Conservation (phyloP, 2,329 filamentous ascomycete genomes). For the Ramularia collo-cygni region DNA sequence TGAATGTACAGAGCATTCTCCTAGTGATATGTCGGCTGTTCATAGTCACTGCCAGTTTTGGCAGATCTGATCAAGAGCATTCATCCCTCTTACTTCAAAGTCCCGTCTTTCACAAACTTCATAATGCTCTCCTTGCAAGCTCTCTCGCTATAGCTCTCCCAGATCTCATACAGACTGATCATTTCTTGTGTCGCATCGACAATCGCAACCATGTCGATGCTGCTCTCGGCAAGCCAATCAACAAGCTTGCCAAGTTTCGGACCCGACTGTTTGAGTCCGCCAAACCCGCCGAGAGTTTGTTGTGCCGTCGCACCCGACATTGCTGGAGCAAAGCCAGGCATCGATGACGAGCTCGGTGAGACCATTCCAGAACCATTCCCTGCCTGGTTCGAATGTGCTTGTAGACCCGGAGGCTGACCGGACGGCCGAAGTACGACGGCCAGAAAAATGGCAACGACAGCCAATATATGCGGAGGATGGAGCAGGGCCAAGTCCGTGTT, state of each 20-base stretch:
- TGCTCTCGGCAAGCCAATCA: conserved; percentile 78
- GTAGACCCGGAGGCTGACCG: conserved; percentile 39
- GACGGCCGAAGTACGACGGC: conserved; percentile 73
- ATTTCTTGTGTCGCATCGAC: conserved; percentile 88
- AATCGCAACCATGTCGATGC: conserved; percentile 74
- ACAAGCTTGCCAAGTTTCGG: conserved; percentile 48
- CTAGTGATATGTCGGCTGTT: no score
- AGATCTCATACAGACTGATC: conserved; percentile 77
- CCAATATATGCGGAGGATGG: conserved; percentile 78
- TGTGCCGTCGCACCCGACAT: conserved; percentile 29
- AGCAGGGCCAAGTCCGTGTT: conserved; percentile 85
- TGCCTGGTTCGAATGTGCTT: conserved; percentile 33
- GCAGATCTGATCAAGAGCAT: no score
- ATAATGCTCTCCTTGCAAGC: conserved; percentile 57
- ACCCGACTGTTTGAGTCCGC: conserved; percentile 30
- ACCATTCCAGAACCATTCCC: conserved; percentile 16
- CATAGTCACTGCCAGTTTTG: no score
- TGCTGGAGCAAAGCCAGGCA: conserved; percentile 14
- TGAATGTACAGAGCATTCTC: no score
- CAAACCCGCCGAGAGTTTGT: conserved; percentile 27
- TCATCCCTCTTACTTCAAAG: no score
- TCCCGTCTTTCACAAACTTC: conserved; percentile 52
- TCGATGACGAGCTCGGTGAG: conserved; percentile 18
- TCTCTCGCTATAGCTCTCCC: conserved; percentile 61
- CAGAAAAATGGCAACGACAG: conserved; percentile 78